Conservation (phyloP, 805 yeast species). For the Blastobotrys parvus region DNA sequence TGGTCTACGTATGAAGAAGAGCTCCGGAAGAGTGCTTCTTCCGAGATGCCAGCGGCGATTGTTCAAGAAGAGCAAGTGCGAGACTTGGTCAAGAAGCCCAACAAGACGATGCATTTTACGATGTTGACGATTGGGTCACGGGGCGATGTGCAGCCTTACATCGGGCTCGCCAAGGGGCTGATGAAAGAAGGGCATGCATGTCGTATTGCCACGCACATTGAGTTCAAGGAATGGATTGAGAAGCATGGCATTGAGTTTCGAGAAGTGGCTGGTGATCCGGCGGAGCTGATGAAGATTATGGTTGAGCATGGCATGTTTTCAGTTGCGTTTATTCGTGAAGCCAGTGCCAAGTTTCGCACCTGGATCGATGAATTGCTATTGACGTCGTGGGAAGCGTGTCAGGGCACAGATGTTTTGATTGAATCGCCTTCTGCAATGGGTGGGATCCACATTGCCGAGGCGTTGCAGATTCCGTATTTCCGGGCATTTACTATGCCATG, state of each 20-base stretch:
- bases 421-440: conserved; percentile 97
- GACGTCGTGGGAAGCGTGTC: conserved; percentile 83
- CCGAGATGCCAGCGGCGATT: neutral
- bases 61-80: neutral
- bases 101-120: conserved; percentile 49
- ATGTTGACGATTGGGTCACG: conserved; percentile 87
- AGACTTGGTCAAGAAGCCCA: conserved; percentile 37
- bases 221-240: conserved; percentile 69
- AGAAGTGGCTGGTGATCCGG: conserved; percentile 86
- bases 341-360: conserved; percentile 63
- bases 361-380: conserved; percentile 73
- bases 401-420: conserved; percentile 67
- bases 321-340: conserved; percentile 74
- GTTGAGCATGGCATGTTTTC: conserved; percentile 85
- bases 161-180: conserved; percentile 78
- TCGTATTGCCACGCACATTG: conserved; percentile 77
- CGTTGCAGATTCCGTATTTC: conserved; percentile 79
- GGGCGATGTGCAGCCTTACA: conserved; percentile 96
- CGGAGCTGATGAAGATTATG: conserved; percentile 86
- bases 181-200: conserved; percentile 75
- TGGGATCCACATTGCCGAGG: conserved; percentile 93
- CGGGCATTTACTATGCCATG: conserved; percentile 98
- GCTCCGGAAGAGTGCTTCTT: conserved; percentile 24
- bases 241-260: conserved; percentile 59
- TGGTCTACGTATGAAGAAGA: conserved; percentile 60